A percentile compares a stretch with the other conserved stretches of the same genome.
These are phyloP conservation scores for Phytomonas sp. DNA, from an alignment of 208 protist genomes.

Conservation along the genomic window DNA sequence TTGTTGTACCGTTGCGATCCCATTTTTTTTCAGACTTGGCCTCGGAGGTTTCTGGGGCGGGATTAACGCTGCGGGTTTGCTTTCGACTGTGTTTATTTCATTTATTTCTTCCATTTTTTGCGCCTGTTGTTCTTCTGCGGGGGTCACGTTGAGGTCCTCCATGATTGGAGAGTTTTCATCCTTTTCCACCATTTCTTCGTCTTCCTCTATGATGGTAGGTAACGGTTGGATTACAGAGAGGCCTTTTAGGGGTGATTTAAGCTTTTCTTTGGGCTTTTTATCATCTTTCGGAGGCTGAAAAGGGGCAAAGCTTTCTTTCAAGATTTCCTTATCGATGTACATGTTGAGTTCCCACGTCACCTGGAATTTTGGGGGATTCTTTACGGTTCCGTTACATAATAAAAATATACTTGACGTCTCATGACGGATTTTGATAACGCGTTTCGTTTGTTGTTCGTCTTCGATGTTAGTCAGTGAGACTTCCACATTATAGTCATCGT, in stretches of 20 bases:
- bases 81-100: background rate
- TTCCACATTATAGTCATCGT: background rate
- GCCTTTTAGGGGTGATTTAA: background rate
- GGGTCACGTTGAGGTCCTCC: background rate
- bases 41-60: background rate
- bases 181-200: background rate
- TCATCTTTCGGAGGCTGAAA: background rate
- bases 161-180: background rate
- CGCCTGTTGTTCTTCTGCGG: background rate
- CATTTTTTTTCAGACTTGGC: background rate
- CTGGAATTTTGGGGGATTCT: background rate
- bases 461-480: background rate
- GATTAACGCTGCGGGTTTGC: background rate
- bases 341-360: background rate
- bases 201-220: background rate
- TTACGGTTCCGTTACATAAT: background rate
- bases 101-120: background rate
- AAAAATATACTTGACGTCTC: background rate
- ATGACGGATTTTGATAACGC: background rate
- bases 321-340: background rate
- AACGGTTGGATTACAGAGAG: background rate
- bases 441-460: background rate
- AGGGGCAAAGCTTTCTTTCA: background rate
- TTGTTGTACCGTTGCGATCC: background rate
- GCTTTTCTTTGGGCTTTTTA: background rate